Base-by-base conservation (phyloP, 2,329 filamentous ascomycete genomes). In the Fusarium fracticaudum region DNA sequence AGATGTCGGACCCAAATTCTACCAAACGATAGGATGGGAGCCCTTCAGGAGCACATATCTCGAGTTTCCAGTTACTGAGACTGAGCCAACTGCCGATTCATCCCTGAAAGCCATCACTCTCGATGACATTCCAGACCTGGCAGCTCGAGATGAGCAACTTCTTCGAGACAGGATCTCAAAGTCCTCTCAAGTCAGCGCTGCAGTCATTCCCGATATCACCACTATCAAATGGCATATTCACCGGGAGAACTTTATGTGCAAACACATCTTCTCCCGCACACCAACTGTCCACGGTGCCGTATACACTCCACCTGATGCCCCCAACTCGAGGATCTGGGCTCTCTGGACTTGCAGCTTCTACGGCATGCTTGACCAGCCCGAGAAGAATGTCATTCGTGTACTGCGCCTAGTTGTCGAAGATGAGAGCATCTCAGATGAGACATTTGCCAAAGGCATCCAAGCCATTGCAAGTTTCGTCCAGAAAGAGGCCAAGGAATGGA, bases 1-100 rank as follows among this genome's bases (percentile, higher is more conserved):
- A 14, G 94, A 97, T 78, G 95, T 97, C 73, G 94, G 95, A 26
- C 93, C 94, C 85, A 85, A 85, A 44, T 98, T 95, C 83, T 98
- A 98, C 83, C 89, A 92, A 8, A 87, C 86, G 38, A 87, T 90
- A 72, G 94, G 94, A 51, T 98, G 95, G 95, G 87, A 90, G 55
- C 87, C 91, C 0, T 95, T 92, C 77, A 86, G 89, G 26, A 96
- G 93, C 67, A 86, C 88, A 3, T 95, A 98, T 80, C 86, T 97
- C 48, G 86, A 88, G 38, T 88, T 97, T 64, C 83, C 81, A 7
- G 78, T 74, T 15, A 64, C 65, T 29, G 77, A 81, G 50, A 67
- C 84, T 64, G 74, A 77, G 10, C 71, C 79, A 3, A 74, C 79
- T 18, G 44, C 69, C 11, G 76, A 72, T 63, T 33, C 80, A 73